Conservation (phyloP, 805 yeast genomes). For the Huiozyma naganishii region DNA sequence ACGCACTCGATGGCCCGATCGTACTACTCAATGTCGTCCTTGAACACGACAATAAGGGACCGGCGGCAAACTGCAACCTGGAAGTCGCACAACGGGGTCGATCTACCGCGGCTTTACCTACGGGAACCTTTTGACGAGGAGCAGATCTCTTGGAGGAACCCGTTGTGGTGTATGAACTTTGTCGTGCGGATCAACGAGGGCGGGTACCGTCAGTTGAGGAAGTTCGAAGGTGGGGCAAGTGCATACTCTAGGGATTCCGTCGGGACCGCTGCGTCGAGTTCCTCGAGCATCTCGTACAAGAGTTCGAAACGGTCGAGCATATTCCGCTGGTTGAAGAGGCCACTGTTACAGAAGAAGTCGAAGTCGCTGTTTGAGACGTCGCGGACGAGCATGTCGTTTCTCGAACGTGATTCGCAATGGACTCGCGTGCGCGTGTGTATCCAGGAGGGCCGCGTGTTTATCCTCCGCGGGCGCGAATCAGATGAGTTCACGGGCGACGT, state of each 20-base stretch:
- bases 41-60: neutral
- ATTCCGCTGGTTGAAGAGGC: neutral
- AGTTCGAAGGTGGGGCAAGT: neutral
- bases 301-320: neutral
- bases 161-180: slow-evolving; percentile 22
- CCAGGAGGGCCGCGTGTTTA: slow-evolving; percentile 20
- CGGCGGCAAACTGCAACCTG: slow-evolving; percentile 13
- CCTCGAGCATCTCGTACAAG: neutral
- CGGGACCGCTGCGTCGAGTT: neutral
- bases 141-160: slow-evolving; percentile 6
- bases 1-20: slow-evolving; percentile 1
- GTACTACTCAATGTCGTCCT: neutral
- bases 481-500: slow-evolving; percentile 1
- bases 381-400: slow-evolving; percentile 12
- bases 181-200: slow-evolving; percentile 9
- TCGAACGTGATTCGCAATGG: slow-evolving; percentile 16
- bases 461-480: slow-evolving; percentile 7
- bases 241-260: neutral
- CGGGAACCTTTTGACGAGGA: slow-evolving; percentile 19
- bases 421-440: slow-evolving; percentile 13
- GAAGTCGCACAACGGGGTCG: slow-evolving; percentile 17
- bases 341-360: slow-evolving; percentile 6
- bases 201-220: neutral
- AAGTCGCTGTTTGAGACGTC: neutral
- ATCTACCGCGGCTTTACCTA: slow-evolving; percentile 14